Conservation (phyloP, 176 grass and related monocot genomes). For the Cocos nucifera region DNA sequence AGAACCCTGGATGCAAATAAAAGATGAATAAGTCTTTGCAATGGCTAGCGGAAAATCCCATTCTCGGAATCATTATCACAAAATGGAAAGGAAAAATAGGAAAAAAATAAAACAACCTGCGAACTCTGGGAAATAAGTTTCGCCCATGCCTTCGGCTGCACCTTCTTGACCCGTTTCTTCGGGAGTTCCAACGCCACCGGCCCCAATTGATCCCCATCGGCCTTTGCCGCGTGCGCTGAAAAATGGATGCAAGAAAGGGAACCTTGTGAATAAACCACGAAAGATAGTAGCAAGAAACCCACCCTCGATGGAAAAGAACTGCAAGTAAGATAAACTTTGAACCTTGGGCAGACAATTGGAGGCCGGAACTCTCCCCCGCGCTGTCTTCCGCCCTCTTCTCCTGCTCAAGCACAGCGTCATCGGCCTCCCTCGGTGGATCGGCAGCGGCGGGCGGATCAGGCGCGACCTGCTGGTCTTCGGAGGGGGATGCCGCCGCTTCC, state of each 20-base stretch:
- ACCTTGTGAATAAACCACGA: not conserved
- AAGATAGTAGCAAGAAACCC: not conserved
- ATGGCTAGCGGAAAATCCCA: not conserved
- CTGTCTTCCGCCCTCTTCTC: not conserved
- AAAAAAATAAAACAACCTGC: conserved; percentile 29
- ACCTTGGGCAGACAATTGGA: not conserved
- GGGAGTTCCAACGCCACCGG: not conserved
- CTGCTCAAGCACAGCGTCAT: conserved; percentile 17
- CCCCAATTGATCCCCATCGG: conserved; percentile 22
- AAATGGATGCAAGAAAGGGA: not conserved
- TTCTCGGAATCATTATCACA: conserved; percentile 14
- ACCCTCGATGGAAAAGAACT: not conserved
- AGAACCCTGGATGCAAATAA: not conserved
- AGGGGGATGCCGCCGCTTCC: not conserved
- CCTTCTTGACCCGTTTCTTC: conserved; percentile 22
- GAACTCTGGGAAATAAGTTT: conserved; percentile 86
- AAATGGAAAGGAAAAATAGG: not conserved
- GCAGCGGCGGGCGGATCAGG: not conserved
- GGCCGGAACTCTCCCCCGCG: not conserved
- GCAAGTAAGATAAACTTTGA: not conserved
- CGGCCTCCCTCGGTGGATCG: not conserved
- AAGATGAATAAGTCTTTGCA: not conserved
- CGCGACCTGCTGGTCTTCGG: not conserved
- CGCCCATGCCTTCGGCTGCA: conserved; percentile 52
- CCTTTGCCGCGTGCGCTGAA: conserved; percentile 11